A percentile compares a stretch with the other conserved stretches of the same genome.
phyloP scores from a whole-genome alignment of 2,329 filamentous ascomycete genomes.

The Furcasterigmium sp. region DNA sequence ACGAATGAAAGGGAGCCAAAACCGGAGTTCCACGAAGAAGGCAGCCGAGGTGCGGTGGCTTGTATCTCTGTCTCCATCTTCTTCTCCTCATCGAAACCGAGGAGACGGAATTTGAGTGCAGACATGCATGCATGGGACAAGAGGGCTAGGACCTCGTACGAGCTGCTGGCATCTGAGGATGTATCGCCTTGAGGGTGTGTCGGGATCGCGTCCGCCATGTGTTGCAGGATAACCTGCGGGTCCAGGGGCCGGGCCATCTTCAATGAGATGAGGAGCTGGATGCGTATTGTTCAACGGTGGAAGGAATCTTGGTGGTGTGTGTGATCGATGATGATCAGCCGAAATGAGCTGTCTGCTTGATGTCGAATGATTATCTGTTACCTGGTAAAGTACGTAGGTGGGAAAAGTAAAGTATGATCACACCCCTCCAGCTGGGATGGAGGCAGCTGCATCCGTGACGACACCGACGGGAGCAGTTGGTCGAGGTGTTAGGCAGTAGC shows the following conservation, averaged over 20 bases:
- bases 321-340: not conserved
- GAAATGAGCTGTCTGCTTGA: not conserved
- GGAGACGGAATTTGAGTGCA: conserved; percentile 72
- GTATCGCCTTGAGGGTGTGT: conserved; percentile 46
- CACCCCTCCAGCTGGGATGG: conserved; percentile 1
- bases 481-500: too few relatives aligned
- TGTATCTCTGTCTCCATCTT: conserved; percentile 57
- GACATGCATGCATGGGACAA: conserved; percentile 80
- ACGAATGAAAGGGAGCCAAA: conserved; percentile 72
- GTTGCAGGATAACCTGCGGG: conserved; percentile 41
- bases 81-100: conserved; percentile 82
- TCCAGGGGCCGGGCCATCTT: conserved; percentile 29
- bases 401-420: not conserved
- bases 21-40: conserved; percentile 73
- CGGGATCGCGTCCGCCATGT: conserved; percentile 56
- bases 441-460: conserved; percentile 1
- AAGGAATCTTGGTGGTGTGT: not conserved
- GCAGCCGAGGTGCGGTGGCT: conserved; percentile 57
- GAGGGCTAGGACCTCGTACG: conserved; percentile 79
- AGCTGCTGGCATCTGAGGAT: conserved; percentile 59
- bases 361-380: not conserved
- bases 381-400: not conserved
- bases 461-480: too few relatives aligned
- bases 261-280: not conserved
- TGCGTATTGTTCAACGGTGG: not conserved